Base-by-base conservation (phyloP, 1,139 yeast genomes). In the Debaryomycetaceae sp. region DNA sequence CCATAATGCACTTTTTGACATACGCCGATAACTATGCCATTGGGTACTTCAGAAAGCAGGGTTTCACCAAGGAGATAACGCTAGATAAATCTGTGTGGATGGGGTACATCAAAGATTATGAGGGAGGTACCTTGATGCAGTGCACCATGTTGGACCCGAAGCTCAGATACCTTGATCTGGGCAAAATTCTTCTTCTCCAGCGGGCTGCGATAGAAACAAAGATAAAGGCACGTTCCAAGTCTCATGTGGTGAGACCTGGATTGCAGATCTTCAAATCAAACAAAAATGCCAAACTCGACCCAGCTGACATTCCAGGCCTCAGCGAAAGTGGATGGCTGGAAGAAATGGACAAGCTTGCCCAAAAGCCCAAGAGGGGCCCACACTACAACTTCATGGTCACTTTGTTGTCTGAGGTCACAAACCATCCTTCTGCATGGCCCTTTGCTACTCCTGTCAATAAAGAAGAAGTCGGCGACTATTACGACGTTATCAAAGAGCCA, bases 381-480 rank as follows among this genome's bases (percentile, higher is more conserved):
- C 98, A 92, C 65, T 87, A 87, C 65, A 92, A 94, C 36, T 86
- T 87, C 48, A 88, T 92, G 95, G 91, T 87, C 52, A 87, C 89
- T 37, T 63, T 92, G 19, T 73, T 92, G 37, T 79, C 88, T 6
- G 99, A 92, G 58, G 65, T 92, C 68, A 95, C 87, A 55, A 88
- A 87, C 58, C 96, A 92, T 59, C 95, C 98, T 0, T 87, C 96
- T 2, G 94, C 98, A n/a, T 92, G 98, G 98, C 98, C 99, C 22
- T 94, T 94, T 63, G 79, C 91, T 26, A 85, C 81, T 41, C 96
- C 98, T 1, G 98, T 94, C 13, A 88, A 85, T 59, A 81, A 80
- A 54, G 95, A 88, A 36, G 98, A 94, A 56, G 98, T 94, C 13
- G 89, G 95, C 0, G 98, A 94, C 61, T 94, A 94, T 59, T 92